These are phyloP conservation scores for Colletotrichum liriopes DNA, from an alignment of 2,329 filamentous ascomycete species.

Conservation along the genomic window DNA sequence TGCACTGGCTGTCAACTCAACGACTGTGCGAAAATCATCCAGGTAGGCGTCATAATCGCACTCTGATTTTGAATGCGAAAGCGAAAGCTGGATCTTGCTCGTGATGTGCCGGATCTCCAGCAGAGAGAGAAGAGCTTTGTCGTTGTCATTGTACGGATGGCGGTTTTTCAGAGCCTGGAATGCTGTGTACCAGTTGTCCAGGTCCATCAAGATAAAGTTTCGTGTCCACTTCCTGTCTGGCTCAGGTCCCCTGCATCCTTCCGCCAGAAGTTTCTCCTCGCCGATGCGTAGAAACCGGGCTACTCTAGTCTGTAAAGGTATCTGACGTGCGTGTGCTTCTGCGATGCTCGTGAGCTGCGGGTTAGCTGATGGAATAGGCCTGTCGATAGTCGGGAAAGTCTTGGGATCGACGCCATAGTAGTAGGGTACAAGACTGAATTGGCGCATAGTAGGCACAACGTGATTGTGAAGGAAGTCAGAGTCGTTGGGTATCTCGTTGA, in stretches of 20 bases:
- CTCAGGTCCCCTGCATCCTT: conserved; percentile 9
- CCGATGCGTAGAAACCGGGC: conserved; percentile 49
- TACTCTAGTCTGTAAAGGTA: conserved; percentile 47
- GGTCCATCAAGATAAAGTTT: background rate
- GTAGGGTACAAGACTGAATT: conserved; percentile 14
- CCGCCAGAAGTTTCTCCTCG: conserved; percentile 43
- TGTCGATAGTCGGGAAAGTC: conserved; percentile 13
- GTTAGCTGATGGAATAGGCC: background rate
- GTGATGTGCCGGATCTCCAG: conserved; percentile 15
- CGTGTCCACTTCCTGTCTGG: conserved; percentile 1
- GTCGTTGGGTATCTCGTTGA: conserved; percentile 18
- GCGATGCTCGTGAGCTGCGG: conserved; percentile 37
- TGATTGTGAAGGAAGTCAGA: conserved; percentile 20
- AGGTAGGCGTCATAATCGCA: conserved; percentile 51
- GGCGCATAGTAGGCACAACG: conserved; percentile 8
- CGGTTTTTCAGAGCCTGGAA: background rate
- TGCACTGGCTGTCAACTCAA: background rate
- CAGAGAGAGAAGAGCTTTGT: background rate
- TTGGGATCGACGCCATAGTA: background rate
- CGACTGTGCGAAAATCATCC: conserved; percentile 45
- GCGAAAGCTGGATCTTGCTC: background rate
- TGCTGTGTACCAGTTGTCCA: conserved; percentile 8
- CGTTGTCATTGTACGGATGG: background rate
- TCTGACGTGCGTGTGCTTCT: conserved; percentile 51
- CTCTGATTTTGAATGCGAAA: background rate